Conservation (phyloP, 78 protist genomes). For the Polysphondylium violaceum region DNA sequence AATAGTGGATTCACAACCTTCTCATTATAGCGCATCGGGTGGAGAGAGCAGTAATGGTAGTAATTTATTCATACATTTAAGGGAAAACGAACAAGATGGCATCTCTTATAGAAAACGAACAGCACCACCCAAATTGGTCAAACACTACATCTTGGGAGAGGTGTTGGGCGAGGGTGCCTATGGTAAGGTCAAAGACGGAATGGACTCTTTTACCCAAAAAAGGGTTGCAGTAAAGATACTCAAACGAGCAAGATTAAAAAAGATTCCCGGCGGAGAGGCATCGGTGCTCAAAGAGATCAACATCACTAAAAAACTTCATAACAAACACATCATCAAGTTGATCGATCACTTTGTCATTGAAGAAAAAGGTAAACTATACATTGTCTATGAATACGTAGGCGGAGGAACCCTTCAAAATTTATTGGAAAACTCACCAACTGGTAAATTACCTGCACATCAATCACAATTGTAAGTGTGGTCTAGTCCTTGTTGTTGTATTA, state of each 20-base stretch:
- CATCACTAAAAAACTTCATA: slow-evolving; percentile 64
- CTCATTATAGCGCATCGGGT: neutral
- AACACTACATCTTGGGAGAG: slow-evolving; percentile 56
- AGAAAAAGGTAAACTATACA: slow-evolving; percentile 83
- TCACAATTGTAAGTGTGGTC: slow-evolving; percentile 24
- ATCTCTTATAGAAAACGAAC: slow-evolving; percentile 28
- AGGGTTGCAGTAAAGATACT: slow-evolving; percentile 84
- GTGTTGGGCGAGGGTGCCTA: slow-evolving; percentile 80
- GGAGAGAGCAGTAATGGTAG: too few species aligned
- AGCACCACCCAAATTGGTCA: slow-evolving; percentile 38
- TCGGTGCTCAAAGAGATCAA: slow-evolving; percentile 60
- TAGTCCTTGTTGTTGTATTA: neutral
- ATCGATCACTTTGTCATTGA: slow-evolving; percentile 63
- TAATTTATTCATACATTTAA: slow-evolving; percentile 19
- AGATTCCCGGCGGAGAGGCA: slow-evolving; percentile 85
- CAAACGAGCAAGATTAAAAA: slow-evolving; percentile 56
- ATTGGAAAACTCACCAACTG: slow-evolving; percentile 34
- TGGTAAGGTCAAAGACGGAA: slow-evolving; percentile 85
- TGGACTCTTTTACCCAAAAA: slow-evolving; percentile 74
- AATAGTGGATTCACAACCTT: slow-evolving; percentile 7
- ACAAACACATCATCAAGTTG: slow-evolving; percentile 68
- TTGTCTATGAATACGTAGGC: slow-evolving; percentile 80
- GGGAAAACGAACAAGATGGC: slow-evolving; percentile 40
- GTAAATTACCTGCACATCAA: slow-evolving; percentile 50
- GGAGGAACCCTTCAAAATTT: slow-evolving; percentile 83